Evolutionary conservation across 2,329 filamentous ascomycete species (phyloP).

Genomic region (Pseudogymnoascus sp.): DNA sequence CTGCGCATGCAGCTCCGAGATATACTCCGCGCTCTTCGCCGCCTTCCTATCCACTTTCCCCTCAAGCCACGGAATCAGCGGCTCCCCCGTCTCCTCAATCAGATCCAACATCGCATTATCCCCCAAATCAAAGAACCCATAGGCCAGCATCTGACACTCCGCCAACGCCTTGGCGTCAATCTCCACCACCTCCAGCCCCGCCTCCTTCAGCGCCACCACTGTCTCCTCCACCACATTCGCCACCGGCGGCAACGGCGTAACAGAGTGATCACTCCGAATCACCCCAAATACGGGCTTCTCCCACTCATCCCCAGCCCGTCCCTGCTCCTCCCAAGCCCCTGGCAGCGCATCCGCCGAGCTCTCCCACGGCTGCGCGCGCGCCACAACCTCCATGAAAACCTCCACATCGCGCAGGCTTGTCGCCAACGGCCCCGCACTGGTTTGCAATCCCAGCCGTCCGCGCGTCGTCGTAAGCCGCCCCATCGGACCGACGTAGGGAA

Average conservation of each 20-base stretch:
- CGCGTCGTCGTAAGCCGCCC: slow-evolving; percentile 45
- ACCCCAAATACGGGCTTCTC: slow-evolving; percentile 38
- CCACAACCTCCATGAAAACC: slow-evolving; percentile 41
- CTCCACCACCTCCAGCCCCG: slow-evolving; percentile 50
- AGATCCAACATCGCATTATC: slow-evolving; percentile 48
- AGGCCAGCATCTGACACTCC: slow-evolving; percentile 49
- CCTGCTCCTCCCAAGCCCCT: slow-evolving; percentile 33
- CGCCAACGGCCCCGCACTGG: slow-evolving; percentile 41
- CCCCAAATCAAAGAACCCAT: slow-evolving; percentile 51
- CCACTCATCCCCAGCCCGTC: slow-evolving; percentile 16
- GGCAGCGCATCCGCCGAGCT: slow-evolving; percentile 37
- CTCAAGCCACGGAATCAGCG: slow-evolving; percentile 53
- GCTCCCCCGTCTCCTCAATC: slow-evolving; percentile 47
- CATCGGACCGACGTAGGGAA: slow-evolving; percentile 36
- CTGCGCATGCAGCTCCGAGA: slow-evolving; percentile 46
- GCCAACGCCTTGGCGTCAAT: slow-evolving; percentile 48
- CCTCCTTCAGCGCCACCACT: slow-evolving; percentile 31
- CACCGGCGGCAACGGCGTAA: slow-evolving; percentile 46
- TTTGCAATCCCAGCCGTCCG: slow-evolving; percentile 42
- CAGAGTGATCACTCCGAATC: slow-evolving; percentile 42
- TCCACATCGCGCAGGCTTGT: slow-evolving; percentile 44
- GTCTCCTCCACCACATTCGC: slow-evolving; percentile 39
- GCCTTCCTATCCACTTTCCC: slow-evolving; percentile 43
- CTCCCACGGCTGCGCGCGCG: slow-evolving; percentile 44
- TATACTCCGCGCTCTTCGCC: slow-evolving; percentile 38